A percentile compares a stretch with the other conserved stretches of the same genome.
phyloP scores from a whole-genome alignment of 495 filamentous ascomycete genomes.

The Antarctomyces pellizariae region DNA sequence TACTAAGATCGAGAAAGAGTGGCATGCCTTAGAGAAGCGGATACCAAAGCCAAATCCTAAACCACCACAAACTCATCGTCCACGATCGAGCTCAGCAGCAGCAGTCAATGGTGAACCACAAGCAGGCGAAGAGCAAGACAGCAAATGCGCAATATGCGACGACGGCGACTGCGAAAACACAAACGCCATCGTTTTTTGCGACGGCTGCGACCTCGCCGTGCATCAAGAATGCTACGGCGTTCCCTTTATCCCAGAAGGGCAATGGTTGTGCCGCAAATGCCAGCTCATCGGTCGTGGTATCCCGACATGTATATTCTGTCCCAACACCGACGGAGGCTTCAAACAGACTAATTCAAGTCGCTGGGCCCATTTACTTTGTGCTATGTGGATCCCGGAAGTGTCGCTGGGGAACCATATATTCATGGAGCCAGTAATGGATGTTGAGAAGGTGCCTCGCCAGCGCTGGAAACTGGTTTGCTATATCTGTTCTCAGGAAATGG shows the following conservation, averaged over 20 bases:
- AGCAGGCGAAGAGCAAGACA: slow-evolving; percentile 85
- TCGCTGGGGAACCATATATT: slow-evolving; percentile 87
- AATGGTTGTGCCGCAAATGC: slow-evolving; percentile 96
- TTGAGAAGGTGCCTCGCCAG: slow-evolving; percentile 85
- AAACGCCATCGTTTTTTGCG: slow-evolving; percentile 99
- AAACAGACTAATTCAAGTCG: slow-evolving; percentile 89
- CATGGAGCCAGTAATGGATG: slow-evolving; percentile 95
- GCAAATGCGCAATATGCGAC: slow-evolving; percentile 92
- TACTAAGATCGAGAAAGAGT: slow-evolving; percentile 97
- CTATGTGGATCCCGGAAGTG: slow-evolving; percentile 96
- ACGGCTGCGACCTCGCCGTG: slow-evolving; percentile 91
- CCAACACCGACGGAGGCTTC: slow-evolving; percentile 92
- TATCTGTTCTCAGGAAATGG: slow-evolving; percentile 94
- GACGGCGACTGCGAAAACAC: slow-evolving; percentile 98
- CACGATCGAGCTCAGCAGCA: slow-evolving; percentile 73
- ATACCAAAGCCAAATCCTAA: slow-evolving; percentile 94
- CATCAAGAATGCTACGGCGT: slow-evolving; percentile 99
- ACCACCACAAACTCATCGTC: slow-evolving; percentile 75
- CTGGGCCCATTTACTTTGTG: slow-evolving; percentile 92
- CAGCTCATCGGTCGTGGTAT: slow-evolving; percentile 79
- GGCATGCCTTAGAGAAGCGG: slow-evolving; percentile 84
- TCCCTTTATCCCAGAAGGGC: slow-evolving; percentile 93
- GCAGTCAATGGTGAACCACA: slow-evolving; percentile 78
- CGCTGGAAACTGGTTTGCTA: slow-evolving; percentile 91
- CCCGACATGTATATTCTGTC: slow-evolving; percentile 94